Base-by-base conservation (phyloP, 768 basidiomycete genomes). In the Amanita molliuscula region DNA sequence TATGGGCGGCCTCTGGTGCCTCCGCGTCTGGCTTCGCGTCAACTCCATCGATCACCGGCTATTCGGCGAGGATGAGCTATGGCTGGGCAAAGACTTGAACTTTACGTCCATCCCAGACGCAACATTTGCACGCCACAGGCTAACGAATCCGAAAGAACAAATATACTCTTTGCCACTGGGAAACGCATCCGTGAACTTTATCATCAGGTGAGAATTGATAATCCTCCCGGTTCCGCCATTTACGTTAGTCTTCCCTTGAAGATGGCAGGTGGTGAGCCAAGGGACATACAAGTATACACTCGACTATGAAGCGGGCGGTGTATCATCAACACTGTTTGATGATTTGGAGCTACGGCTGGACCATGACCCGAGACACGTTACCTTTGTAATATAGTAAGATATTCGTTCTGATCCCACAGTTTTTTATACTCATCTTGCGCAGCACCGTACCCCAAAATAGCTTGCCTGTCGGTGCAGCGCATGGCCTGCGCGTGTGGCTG, bases 41-140 rank as follows among this genome's bases (percentile, higher is more conserved):
- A 73, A 73, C 28, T 71, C 67, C n/a, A 63, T 78, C 33, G 78
- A 84, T 50, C 83, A 82, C 53, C 74, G 80, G 31, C 49, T 84
- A 38, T 84, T 85, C 56, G 72, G 73, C 31, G 78, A 79, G 16
- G 78, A 81, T 55, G 78, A 81, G 23, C 58, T 84, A 23, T 84
- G 81, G 80, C 64, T 84, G 10, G 82, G 78, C 15, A 77, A 69
- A 57, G 81, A 85, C 57, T 79, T 78, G 4, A 80, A 84, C 57
- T 84, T 85, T 58, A 61, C 65, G 38, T 65, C 74, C 1, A 75
- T 85, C 37, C 64, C 67, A 16, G 74, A 82, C 40, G 79, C 77
- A 8, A 74, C 76, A 1, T 78, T 80, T 56, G 77, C 79, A 35
- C 61, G 70, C 29, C 61, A 77, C 52, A 75, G 70, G 53, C 67